A percentile compares a stretch with the other conserved stretches of the same genome.
Conservation (phyloP, 169 alveolate genomes). For the Plasmodium coatneyi region DNA sequence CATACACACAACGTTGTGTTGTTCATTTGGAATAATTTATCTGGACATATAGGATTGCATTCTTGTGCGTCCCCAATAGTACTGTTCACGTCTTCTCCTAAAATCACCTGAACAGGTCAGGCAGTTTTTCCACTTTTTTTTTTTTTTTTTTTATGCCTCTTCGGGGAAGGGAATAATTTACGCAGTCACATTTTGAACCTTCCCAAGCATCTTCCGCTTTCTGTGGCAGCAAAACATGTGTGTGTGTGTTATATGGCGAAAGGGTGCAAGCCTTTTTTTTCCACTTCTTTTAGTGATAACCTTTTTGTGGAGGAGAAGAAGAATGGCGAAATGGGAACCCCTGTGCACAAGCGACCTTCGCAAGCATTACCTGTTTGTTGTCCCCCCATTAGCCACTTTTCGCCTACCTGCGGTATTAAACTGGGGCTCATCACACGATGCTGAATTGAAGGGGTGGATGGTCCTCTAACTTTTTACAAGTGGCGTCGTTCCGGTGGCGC, state of each 20-base stretch:
- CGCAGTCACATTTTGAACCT: not conserved
- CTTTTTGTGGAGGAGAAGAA: not conserved
- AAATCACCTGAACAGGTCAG: conserved; percentile 82
- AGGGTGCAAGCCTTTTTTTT: not conserved
- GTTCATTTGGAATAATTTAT: not conserved
- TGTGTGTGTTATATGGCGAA: not conserved
- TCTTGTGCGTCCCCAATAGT: conserved; percentile 13
- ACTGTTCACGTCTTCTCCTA: conserved; percentile 66
- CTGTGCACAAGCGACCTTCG: not conserved
- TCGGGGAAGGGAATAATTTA: not conserved
- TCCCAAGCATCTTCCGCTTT: not conserved
- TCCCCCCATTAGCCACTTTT: not conserved
- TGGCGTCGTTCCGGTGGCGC: not conserved
- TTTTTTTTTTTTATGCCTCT: not conserved
- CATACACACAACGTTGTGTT: not conserved
- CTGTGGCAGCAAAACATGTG: not conserved
- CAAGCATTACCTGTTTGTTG: not conserved
- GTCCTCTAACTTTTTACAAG: not conserved
- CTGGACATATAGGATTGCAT: not conserved
- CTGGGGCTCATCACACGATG: not conserved
- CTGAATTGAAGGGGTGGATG: not conserved
- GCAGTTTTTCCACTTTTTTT: conserved; percentile 24
- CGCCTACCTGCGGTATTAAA: not conserved
- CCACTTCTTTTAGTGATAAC: not conserved
- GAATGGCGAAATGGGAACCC: not conserved